These are phyloP conservation scores for Echium plantagineum DNA, from an alignment of 257 asterid genomes.

Conservation along the genomic window DNA sequence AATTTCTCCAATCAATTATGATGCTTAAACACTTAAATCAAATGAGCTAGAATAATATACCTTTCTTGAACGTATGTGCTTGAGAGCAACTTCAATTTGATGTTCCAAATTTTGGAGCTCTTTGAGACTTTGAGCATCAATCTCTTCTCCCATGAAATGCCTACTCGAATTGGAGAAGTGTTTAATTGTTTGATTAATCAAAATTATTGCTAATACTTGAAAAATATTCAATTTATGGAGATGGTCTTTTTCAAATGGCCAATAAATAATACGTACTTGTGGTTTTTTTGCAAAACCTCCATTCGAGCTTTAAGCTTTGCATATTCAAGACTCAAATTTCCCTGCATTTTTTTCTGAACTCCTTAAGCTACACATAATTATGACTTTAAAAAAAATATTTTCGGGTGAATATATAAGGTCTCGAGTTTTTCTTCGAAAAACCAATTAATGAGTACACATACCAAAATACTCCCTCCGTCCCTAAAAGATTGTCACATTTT, in stretches of 20 bases:
- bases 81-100: conserved; percentile 34
- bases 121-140: conserved; percentile 22
- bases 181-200: not conserved
- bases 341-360: conserved; percentile 9
- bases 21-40: too few species aligned
- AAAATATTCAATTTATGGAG: too few species aligned
- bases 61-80: conserved; percentile 32
- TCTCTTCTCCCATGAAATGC: conserved; percentile 41
- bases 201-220: not conserved
- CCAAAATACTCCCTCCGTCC: too few species aligned
- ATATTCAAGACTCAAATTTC: conserved; percentile 24
- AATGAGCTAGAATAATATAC: conserved; percentile 3
- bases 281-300: conserved; percentile 37
- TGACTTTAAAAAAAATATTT: too few species aligned
- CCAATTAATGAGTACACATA: too few species aligned
- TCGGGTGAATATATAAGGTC: too few species aligned
- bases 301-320: conserved; percentile 30
- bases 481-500: too few species aligned
- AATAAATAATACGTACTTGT: conserved; percentile 14
- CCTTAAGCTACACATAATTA: too few species aligned
- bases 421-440: too few species aligned
- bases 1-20: too few species aligned
- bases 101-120: conserved; percentile 43
- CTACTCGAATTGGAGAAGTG: conserved; percentile 3
- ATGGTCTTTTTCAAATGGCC: too few species aligned